Conservation (phyloP, 495 filamentous ascomycete genomes). For the Neurospora pannonica region DNA sequence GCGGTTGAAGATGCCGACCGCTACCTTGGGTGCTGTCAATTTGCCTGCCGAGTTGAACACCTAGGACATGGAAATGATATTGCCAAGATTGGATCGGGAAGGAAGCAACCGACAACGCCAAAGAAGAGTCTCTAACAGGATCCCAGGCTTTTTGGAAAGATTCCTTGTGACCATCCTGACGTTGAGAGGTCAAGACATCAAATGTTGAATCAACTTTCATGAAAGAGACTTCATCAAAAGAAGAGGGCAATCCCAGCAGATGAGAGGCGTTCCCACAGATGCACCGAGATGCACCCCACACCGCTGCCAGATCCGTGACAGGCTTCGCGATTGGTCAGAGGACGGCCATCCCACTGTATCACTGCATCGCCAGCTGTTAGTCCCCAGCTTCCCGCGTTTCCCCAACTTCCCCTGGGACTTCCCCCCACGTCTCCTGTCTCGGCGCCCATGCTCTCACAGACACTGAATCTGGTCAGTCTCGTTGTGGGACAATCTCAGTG, state of each 20-base stretch:
- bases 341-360: neutral
- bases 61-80: neutral
- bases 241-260: neutral
- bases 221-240: neutral
- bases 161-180: neutral
- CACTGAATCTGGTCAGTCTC: neutral
- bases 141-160: neutral
- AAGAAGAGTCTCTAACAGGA: neutral
- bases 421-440: neutral
- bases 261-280: neutral
- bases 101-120: neutral
- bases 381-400: neutral
- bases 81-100: neutral
- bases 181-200: neutral
- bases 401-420: neutral
- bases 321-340: neutral
- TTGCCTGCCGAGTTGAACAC: neutral
- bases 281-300: neutral
- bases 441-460: neutral
- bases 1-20: neutral
- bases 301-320: neutral
- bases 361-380: neutral
- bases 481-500: neutral
- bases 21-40: neutral
- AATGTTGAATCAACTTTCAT: neutral